Evolutionary conservation across 2,329 filamentous ascomycete genomes (phyloP).

Genomic region (Diplodia intermedia): DNA sequence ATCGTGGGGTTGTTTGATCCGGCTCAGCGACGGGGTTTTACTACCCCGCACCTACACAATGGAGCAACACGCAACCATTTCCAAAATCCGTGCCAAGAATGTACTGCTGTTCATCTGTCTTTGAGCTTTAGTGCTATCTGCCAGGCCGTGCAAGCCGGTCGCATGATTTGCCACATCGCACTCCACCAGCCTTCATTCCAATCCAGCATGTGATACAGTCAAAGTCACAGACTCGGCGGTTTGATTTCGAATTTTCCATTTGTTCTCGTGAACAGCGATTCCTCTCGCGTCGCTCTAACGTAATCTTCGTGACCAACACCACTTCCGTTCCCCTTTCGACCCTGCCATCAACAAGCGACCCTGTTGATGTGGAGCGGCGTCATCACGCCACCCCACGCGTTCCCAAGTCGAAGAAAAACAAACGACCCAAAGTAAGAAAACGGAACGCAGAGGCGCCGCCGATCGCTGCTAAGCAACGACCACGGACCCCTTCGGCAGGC

Average conservation of each 20-base stretch:
- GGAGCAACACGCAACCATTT: neutral
- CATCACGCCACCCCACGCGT: neutral
- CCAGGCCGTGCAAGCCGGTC: too few relatives aligned
- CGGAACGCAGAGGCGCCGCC: conserved; percentile 17
- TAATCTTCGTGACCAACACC: neutral
- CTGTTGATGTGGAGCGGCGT: conserved; percentile 19
- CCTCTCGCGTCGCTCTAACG: neutral
- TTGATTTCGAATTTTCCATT: neutral
- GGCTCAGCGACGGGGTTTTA: too few relatives aligned
- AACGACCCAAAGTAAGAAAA: neutral
- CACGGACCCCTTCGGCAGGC: conserved; percentile 25
- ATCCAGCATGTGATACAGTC: neutral
- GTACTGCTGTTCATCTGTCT: too few relatives aligned
- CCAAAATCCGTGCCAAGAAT: too few relatives aligned
- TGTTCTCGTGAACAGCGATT: neutral
- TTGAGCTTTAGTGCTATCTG: too few relatives aligned
- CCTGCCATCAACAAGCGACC: conserved; percentile 22
- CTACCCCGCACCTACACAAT: too few relatives aligned
- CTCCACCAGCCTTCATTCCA: neutral
- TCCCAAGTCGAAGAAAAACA: neutral
- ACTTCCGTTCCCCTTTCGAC: neutral
- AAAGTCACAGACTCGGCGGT: neutral
- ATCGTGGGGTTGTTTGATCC: neutral
- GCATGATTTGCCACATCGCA: neutral
- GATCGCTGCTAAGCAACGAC: conserved; percentile 1